Evolutionary conservation across 2,329 filamentous ascomycete genomes (phyloP), one percentile per base, ranked within the genome.

Genomic region (Claviceps fusiformis): DNA sequence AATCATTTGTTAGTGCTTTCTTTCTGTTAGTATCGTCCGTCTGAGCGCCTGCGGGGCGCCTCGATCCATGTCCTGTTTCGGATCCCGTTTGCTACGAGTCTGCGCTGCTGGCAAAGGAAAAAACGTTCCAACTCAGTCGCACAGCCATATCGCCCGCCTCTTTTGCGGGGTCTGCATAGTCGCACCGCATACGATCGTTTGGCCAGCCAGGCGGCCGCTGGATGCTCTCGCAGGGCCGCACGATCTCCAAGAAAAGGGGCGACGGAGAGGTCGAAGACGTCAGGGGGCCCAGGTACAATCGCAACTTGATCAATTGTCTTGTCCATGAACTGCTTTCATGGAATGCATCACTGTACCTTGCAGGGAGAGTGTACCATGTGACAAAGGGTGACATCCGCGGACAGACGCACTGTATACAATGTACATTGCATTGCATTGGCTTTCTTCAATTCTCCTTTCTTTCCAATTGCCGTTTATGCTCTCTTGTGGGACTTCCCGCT

Each of bases 141-240:
- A 46, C 44, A 54, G 41, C 45, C 35, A 54, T 41, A 49, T 50
- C 53, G 53, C 37, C 31, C 46, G 37, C 44, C 27, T 44, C 41
- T 37, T 54, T 58, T 60, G 56, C 55, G 57, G 59, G 55, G 59
- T 55, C 44, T 43, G 56, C 57, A 53, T 50, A 33, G 58, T 60
- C 50, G 55, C 59, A 61, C 56, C 47, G 45, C 55, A 61, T 57
- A 44, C 47, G 52, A 58, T 56, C 43, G 56, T 33, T 41, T 56
- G 50, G 33, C 49, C 33, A 31, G 35, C n/a, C 37, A 31, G 15
- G 33, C 19, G 35, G 44, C 44, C 45, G 52, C 45, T 19, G 19
- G 17, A 29, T 19, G 52, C 27, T 47, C 41, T 51, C 10, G 10
- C 27, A 33, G 19, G n/a, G 15, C 24, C 35, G 24, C 15, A 27